phyloP scores from a whole-genome alignment of 495 filamentous ascomycete genomes.

The Baudoinia panamericana region DNA sequence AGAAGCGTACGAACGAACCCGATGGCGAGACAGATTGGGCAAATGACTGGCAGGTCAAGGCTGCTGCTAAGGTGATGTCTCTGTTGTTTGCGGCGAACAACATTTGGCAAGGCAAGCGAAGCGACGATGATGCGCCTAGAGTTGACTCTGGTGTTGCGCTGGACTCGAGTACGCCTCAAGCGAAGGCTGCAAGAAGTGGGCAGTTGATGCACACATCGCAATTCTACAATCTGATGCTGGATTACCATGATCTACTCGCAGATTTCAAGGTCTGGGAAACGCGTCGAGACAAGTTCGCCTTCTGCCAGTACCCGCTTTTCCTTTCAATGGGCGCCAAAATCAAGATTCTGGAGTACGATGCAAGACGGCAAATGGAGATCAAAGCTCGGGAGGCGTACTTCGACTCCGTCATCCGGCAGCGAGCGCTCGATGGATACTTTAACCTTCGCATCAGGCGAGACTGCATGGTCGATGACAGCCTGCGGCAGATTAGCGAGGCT shows the following conservation, averaged over 20 bases:
- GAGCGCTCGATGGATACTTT: slow-evolving; percentile 57
- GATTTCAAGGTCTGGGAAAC: slow-evolving; percentile 88
- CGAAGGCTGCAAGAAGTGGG: slow-evolving; percentile 38
- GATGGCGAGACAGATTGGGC: slow-evolving; percentile 42
- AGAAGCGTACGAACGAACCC: slow-evolving; percentile 32
- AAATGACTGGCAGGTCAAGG: slow-evolving; percentile 86
- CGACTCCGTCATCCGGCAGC: slow-evolving; percentile 64
- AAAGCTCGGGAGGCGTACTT: slow-evolving; percentile 88
- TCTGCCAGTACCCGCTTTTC: slow-evolving; percentile 91
- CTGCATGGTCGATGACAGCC: slow-evolving; percentile 81
- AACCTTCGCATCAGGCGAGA: slow-evolving; percentile 68
- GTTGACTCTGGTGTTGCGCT: background rate
- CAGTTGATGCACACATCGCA: slow-evolving; percentile 64
- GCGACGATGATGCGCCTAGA: slow-evolving; percentile 16
- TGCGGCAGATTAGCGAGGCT: slow-evolving; percentile 75
- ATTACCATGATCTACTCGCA: slow-evolving; percentile 71
- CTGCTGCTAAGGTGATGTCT: slow-evolving; percentile 68
- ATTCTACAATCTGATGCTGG: slow-evolving; percentile 79
- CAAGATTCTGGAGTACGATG: slow-evolving; percentile 81
- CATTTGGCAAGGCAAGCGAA: slow-evolving; percentile 26
- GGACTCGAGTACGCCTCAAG: slow-evolving; percentile 3
- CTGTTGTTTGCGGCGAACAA: slow-evolving; percentile 77
- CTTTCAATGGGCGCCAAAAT: slow-evolving; percentile 91
- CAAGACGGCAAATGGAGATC: slow-evolving; percentile 79
- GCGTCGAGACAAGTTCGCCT: slow-evolving; percentile 61